Base-by-base conservation (phyloP, 768 basidiomycete species). In the Cystobasidium onofrii region DNA sequence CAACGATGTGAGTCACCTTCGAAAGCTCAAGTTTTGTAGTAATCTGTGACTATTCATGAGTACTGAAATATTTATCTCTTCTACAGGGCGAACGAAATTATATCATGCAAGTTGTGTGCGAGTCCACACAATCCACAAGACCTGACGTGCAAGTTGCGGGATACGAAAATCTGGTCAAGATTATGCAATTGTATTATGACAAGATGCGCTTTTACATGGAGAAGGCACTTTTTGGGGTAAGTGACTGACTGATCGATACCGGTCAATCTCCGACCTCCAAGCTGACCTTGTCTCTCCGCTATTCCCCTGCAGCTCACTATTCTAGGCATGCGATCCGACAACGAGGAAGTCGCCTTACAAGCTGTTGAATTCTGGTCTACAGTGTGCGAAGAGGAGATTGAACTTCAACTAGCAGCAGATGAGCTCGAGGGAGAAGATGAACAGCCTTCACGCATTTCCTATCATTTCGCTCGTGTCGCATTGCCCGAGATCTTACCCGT, bases 161-260 rank as follows among this genome's bases (percentile, higher is more conserved):
- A 3, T 99, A 96, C 78, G 93, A 96, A 80, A 92, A 90, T 82
- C 84, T 99, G 17, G 95, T 98, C 34, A 87, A 88, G 79, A 96
- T 97, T 80, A 98, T 99, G 96, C 88, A 89, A 72, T 84, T 96
- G 71, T 99, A 98, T 84, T 99, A 99, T 81, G 94, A 95, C 79
- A 97, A 95, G 84, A 99, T 99, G 96, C 87, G 86, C 41, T 88
- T 95, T 80, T 99, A 99, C 84, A 99, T 99, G 96, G 96, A 99
- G 81, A 90, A 94, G 80, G 96, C 96, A 0, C 82, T 99, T 36
- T 99, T 98, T 79, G 96, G 96, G 52, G 94, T 96, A 83, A 71
- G 71, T 72, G 1, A 17, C 0, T n/a, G 17, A 0, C 27, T 0
- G 1, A 63, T 65, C 61, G 33, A 39, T 18, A 55, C 52, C 9